These are phyloP conservation scores for Zygoascus sp. DNA, from an alignment of 1,139 yeast species.

Conservation along the genomic window DNA sequence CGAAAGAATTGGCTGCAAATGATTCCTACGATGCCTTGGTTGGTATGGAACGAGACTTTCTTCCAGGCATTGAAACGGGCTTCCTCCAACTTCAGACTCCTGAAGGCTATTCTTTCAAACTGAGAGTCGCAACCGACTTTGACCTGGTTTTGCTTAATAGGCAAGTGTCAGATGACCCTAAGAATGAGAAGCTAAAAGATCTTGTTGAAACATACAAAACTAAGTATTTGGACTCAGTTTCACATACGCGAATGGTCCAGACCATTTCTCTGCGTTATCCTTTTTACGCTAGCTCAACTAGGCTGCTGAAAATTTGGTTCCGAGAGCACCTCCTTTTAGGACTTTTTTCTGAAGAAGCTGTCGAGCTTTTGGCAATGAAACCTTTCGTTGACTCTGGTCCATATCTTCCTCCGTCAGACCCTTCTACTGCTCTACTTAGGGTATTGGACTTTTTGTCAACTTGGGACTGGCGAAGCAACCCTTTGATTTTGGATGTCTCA, in stretches of 20 bases:
- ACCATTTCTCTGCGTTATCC: constrained; percentile 70
- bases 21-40: constrained; percentile 53
- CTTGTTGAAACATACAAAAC: constrained; percentile 40
- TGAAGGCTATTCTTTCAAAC: constrained; percentile 78
- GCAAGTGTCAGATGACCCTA: constrained; percentile 29
- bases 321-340: constrained; percentile 54
- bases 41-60: constrained; percentile 50
- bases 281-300: constrained; percentile 70
- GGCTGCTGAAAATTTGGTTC: constrained; percentile 80
- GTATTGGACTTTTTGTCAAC: constrained; percentile 62
- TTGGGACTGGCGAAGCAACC: constrained; percentile 95
- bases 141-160: constrained; percentile 67
- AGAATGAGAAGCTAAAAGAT: constrained; percentile 36
- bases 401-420: constrained; percentile 70
- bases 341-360: constrained; percentile 70
- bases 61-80: constrained; percentile 52
- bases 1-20: constrained; percentile 47
- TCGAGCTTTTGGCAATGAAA: constrained; percentile 76
- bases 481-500: constrained; percentile 68
- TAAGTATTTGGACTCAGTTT: constrained; percentile 61
- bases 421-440: constrained; percentile 75
- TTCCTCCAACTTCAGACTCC: constrained; percentile 69
- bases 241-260: constrained; percentile 75
- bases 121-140: constrained; percentile 72
- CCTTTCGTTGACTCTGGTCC: constrained; percentile 89